These are phyloP conservation scores for Dendrobium catenatum DNA, from an alignment of 106 monocot genomes.

Conservation along the genomic window DNA sequence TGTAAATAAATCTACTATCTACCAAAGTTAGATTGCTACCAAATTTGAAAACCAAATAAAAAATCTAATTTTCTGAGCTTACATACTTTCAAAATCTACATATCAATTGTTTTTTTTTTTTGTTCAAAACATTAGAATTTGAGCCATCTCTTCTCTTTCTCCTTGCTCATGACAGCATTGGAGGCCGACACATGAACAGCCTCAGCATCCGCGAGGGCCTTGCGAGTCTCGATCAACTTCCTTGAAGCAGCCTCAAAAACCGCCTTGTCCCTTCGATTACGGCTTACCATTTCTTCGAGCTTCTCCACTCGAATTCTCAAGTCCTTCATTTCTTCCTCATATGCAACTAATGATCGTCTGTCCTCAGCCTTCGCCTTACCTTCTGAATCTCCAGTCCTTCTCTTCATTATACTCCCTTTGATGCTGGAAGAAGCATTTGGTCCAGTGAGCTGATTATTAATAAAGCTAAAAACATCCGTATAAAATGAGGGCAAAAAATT, in stretches of 20 bases:
- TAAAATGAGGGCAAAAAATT: no score
- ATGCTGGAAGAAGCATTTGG: slow-evolving; percentile 21
- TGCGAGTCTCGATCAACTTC: slow-evolving; percentile 50
- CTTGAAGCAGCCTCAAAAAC: slow-evolving; percentile 69
- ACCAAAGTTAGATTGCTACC: no score
- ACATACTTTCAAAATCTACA: no score
- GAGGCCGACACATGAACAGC: slow-evolving; percentile 64
- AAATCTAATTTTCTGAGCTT: no score
- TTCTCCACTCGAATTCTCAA: slow-evolving; percentile 49
- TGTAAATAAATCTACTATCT: no score
- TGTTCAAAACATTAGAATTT: slow-evolving; percentile 49
- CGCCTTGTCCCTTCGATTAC: slow-evolving; percentile 78
- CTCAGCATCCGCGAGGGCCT: slow-evolving; percentile 61
- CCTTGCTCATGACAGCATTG: slow-evolving; percentile 63
- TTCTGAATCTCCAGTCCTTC: slow-evolving; percentile 7
- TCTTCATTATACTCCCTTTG: slow-evolving; percentile 13
- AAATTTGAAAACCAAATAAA: no score
- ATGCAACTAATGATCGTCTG: slow-evolving; percentile 58
- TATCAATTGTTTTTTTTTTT: no score
- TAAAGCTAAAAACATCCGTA: slow-evolving; percentile 81
- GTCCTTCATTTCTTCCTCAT: slow-evolving; percentile 80
- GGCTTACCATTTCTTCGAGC: slow-evolving; percentile 74
- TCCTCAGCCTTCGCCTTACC: slow-evolving; percentile 33
- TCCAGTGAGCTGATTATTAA: slow-evolving; percentile 68
- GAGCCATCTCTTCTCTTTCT: slow-evolving; percentile 90